A percentile compares a stretch with the other conserved stretches of the same genome.
phyloP scores from a whole-genome alignment of 345 rosid genomes.

The Microcos paniculata region DNA sequence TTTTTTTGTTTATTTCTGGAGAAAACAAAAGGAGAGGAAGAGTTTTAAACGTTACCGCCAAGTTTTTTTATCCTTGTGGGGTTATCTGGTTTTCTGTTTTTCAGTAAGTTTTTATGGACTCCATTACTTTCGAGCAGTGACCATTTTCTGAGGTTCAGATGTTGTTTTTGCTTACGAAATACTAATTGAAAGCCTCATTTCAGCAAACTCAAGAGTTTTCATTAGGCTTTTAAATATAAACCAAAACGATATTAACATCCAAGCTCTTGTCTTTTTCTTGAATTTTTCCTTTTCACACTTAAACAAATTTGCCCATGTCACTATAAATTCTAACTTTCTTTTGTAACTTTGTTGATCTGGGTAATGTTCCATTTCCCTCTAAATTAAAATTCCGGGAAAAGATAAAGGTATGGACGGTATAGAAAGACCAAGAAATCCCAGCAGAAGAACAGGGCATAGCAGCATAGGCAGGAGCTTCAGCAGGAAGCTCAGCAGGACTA shows the following conservation, averaged over 20 bases:
- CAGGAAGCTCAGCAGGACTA: constrained; percentile 62
- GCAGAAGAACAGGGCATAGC: constrained; percentile 32
- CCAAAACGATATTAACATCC: not conserved
- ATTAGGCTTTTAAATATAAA: not conserved
- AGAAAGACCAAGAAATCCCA: constrained; percentile 21
- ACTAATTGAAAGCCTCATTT: not conserved
- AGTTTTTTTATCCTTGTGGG: too few species aligned
- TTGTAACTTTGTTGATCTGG: not conserved
- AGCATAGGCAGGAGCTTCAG: constrained; percentile 60
- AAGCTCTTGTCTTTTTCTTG: not conserved
- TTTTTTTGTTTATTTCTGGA: not conserved
- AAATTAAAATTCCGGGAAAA: not conserved
- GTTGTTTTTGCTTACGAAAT: not conserved
- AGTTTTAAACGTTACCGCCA: too few species aligned
- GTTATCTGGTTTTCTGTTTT: not conserved
- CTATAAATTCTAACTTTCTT: not conserved
- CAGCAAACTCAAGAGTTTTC: not conserved
- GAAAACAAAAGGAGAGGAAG: not conserved
- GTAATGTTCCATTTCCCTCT: not conserved
- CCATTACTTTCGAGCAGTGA: not conserved
- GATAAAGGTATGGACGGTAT: constrained; percentile 11
- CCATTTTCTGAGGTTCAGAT: not conserved
- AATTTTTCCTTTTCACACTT: not conserved
- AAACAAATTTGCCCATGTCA: not conserved
- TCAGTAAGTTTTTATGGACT: not conserved